Evolutionary conservation across 306 rosid genomes (phyloP).

Genomic region (Prunus campanulata): DNA sequence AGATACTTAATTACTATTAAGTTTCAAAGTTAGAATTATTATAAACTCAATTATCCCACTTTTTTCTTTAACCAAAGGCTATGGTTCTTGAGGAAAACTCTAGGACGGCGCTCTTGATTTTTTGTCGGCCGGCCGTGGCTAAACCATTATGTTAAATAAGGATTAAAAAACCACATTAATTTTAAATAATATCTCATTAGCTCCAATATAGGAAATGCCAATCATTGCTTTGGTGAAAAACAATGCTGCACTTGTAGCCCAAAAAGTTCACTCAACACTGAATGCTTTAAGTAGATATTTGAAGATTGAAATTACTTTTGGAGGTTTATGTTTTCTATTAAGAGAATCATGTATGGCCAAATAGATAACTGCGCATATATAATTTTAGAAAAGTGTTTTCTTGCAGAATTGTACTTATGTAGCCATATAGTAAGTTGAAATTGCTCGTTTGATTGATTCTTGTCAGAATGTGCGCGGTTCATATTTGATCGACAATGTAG

Average conservation of each 20-base stretch:
- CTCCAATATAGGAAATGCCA: neutral
- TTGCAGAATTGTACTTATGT: too few species aligned
- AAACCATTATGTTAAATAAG: constrained; percentile 43
- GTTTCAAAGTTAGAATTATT: neutral
- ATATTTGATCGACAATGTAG: too few species aligned
- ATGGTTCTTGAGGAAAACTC: constrained; percentile 9
- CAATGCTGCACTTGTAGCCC: neutral
- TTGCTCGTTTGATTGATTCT: too few species aligned
- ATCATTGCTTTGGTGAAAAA: neutral
- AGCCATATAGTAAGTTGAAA: too few species aligned
- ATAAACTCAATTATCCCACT: constrained; percentile 8
- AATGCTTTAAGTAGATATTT: neutral
- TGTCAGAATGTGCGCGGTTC: too few species aligned
- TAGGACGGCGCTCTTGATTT: constrained; percentile 38
- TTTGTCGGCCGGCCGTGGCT: constrained; percentile 67
- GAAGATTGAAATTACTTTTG: neutral
- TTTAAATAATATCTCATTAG: neutral
- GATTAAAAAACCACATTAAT: neutral
- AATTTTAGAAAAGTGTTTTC: too few species aligned
- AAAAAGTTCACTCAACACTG: neutral
- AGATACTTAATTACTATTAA: neutral
- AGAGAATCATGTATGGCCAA: too few species aligned
- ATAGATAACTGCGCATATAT: too few species aligned
- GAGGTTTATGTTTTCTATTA: too few species aligned
- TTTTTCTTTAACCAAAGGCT: constrained; percentile 32